phyloP scores from a whole-genome alignment of 257 asterid genomes.

The Nyctanthes arbortristis region DNA sequence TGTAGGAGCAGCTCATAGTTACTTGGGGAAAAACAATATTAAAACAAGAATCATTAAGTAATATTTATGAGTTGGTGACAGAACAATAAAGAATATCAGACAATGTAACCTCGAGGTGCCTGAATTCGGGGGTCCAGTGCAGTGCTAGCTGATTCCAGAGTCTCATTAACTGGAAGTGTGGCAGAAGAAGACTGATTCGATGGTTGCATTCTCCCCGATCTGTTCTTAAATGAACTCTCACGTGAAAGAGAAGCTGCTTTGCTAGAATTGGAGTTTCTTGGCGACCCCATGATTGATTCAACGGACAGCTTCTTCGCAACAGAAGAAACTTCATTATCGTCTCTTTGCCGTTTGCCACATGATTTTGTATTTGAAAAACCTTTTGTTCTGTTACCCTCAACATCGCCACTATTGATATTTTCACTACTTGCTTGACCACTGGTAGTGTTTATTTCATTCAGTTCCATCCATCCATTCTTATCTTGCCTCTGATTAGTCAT shows the following conservation, averaged over 20 bases:
- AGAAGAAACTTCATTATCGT: conserved; percentile 74
- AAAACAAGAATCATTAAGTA: conserved; percentile 16
- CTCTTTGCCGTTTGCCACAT: conserved; percentile 61
- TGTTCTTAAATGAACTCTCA: conserved; percentile 58
- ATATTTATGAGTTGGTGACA: conserved; percentile 10
- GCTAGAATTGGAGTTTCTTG: conserved; percentile 46
- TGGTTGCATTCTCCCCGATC: conserved; percentile 53
- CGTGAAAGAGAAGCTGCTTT: conserved; percentile 50
- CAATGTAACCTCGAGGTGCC: conserved; percentile 50
- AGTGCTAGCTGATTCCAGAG: conserved; percentile 45
- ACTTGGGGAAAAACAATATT: conserved; percentile 5
- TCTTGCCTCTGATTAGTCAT: conserved; percentile 44
- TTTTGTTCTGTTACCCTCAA: conserved; percentile 47
- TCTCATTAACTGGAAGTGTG: conserved; percentile 35
- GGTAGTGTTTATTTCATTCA: conserved; percentile 50
- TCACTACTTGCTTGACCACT: conserved; percentile 57
- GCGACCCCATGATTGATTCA: conserved; percentile 51
- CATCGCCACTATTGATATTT: conserved; percentile 38
- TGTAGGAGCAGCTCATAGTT: conserved; percentile 16
- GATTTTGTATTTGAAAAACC: conserved; percentile 31
- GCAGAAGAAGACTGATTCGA: conserved; percentile 44
- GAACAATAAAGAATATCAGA: conserved; percentile 12
- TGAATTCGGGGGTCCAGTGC: conserved; percentile 47
- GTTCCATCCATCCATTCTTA: conserved; percentile 45
- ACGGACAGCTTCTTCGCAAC: conserved; percentile 54